phyloP scores from a whole-genome alignment of 768 basidiomycete genomes.

The Lanmaoa rubissima region DNA sequence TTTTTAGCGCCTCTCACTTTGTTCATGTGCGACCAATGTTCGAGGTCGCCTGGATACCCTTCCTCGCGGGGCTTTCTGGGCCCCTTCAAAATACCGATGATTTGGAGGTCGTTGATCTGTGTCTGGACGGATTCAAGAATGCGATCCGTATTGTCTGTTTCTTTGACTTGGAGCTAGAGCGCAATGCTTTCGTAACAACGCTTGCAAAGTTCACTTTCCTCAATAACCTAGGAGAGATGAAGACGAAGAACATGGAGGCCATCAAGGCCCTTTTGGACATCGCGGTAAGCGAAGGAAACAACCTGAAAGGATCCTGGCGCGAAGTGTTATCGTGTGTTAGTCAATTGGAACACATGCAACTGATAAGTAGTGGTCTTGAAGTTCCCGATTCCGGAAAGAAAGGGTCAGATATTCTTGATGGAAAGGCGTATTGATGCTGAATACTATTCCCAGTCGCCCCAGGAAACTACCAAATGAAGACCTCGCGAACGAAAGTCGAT shows the following conservation, averaged over 20 bases:
- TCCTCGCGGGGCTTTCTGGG: conserved; percentile 91
- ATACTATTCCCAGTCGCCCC: conserved; percentile 29
- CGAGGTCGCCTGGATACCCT: conserved; percentile 98
- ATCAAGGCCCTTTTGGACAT: conserved; percentile 94
- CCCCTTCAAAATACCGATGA: conserved; percentile 96
- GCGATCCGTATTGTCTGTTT: conserved; percentile 97
- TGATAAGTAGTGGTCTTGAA: conserved; percentile 90
- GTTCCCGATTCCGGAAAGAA: conserved; percentile 74
- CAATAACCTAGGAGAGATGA: conserved; percentile 98
- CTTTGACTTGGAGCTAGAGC: conserved; percentile 94
- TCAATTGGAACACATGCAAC: conserved; percentile 97
- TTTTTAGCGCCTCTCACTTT: conserved; percentile 95
- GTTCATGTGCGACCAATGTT: conserved; percentile 99
- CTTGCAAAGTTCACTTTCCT: conserved; percentile 96
- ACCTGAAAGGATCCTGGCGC: conserved; percentile 93
- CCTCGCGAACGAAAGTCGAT: conserved; percentile 93
- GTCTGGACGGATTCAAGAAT: conserved; percentile 92
- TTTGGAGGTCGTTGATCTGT: conserved; percentile 85
- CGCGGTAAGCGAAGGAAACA: conserved; percentile 95
- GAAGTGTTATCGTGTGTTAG: conserved; percentile 97
- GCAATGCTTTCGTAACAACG: conserved; percentile 98
- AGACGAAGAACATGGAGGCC: conserved; percentile 98
- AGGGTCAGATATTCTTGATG: conserved; percentile 52
- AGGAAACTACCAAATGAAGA: conserved; percentile 84
- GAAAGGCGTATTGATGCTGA: conserved; percentile 6